Evolutionary conservation across 2,329 filamentous ascomycete species (phyloP), one percentile per base, ranked within the genome.

Genomic region (Trichothecium sympodiale): DNA sequence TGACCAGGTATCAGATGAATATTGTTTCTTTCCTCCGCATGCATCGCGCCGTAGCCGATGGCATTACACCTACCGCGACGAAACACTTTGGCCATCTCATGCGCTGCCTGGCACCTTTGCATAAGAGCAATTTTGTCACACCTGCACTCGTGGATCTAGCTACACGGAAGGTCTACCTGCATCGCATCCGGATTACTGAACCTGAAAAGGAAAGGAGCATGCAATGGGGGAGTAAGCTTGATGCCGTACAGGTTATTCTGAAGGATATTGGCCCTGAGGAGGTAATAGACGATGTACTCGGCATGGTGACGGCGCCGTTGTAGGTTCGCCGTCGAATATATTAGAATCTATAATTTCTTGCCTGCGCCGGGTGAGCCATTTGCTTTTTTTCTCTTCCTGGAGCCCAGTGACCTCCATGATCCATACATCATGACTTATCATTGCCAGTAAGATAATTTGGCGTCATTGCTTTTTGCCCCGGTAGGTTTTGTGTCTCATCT

Each of bases 161-260:
- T 5, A 79, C 81, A 2, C 76, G 76, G 41, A 96, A 96, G 61
- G 73, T 94, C 17, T 98, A 94, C 52, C 69, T 82, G 14, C 91
- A 98, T 60, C 79, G 87, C 8, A 77, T 98, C 23, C 59, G 73
- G 12, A 71, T 95, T 37, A 75, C 81, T 0, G 59, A 61, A 2
- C 71, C 84, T 1, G 71, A 76, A 41, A 74, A 77, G 38, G 91
- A 96, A 61, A 71, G 87, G 33, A 95, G 87, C 54, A 71, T 94
- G 64, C 85, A 94, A 55, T 98, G 93, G 77, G 91, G 91, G 1
- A 95, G 89, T 55, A 77, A 82, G 36, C 46, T 81, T 0, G 67
- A 71, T 20, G 82, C 83, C 4, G 74, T 95, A 2, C 67, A 72
- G 43, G 66, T 70, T 13, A 46, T 87, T 33, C 59, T 95, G 3